Conservation (phyloP, 78 protist species). For the Fonticula alba region DNA sequence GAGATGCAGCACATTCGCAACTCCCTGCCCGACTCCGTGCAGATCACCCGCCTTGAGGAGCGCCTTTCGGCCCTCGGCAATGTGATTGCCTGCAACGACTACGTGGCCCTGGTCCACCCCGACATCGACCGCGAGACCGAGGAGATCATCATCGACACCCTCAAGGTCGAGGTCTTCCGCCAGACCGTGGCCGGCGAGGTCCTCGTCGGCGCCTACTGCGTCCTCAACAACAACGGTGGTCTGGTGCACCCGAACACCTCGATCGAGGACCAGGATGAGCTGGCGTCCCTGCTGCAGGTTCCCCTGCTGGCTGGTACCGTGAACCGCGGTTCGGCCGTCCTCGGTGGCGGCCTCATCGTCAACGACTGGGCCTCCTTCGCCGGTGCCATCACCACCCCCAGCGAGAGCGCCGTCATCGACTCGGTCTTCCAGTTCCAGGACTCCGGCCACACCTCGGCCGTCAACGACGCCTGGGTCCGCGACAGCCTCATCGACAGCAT, state of each 20-base stretch:
- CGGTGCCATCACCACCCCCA: conserved; percentile 90
- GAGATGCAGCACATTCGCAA: conserved; percentile 91
- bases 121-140: conserved; percentile 91
- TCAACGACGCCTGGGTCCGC: too few relatives aligned
- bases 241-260: conserved; percentile 86
- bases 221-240: conserved; percentile 80
- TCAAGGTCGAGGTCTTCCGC: conserved; percentile 93
- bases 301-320: conserved; percentile 87
- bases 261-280: conserved; percentile 77
- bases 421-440: conserved; percentile 27
- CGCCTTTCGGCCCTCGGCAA: conserved; percentile 93
- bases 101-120: conserved; percentile 92
- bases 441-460: too few relatives aligned
- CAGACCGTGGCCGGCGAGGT: conserved; percentile 80
- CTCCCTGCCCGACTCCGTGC: conserved; percentile 86
- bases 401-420: conserved; percentile 82
- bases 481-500: too few relatives aligned
- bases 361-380: conserved; percentile 92
- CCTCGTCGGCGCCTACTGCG: conserved; percentile 85
- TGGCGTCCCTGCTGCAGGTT: conserved; percentile 82
- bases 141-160: conserved; percentile 80
- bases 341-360: conserved; percentile 80
- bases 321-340: conserved; percentile 68
- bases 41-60: conserved; percentile 81
- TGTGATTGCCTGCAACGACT: conserved; percentile 84